Evolutionary conservation across 2,329 filamentous ascomycete genomes (phyloP), one percentile per base, ranked within the genome.

Genomic region (Didymella sp.): DNA sequence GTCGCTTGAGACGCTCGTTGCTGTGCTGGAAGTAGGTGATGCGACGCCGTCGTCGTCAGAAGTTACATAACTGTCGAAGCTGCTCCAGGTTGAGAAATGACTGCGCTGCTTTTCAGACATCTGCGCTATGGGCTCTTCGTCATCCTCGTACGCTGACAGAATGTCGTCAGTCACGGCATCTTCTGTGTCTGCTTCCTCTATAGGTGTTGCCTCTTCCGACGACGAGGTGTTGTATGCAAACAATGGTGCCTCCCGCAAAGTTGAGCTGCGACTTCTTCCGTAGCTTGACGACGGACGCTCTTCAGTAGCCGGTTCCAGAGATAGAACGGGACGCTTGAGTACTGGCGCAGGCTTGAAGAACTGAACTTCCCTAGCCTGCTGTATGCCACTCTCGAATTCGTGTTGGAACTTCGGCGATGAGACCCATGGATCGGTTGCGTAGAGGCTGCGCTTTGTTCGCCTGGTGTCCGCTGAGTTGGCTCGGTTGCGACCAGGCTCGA

Each of bases 1-100:
- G 8, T 70, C 69, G 43, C 72, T 70, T 25, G 64, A 70, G n/a
- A 64, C 64, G 57, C 69, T 75, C 7, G 72, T 71, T 7, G 70
- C 47, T 7, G 69, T 72, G 58, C 71, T 73, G 51, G 73, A 73
- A 6, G 70, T 71, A 2, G 73, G 72, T 8, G 73, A 76, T 31
- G 68, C 44, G 7, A 67, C 47, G 1, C 54, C 60, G 8, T 70
- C 68, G 15, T 69, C 69, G n/a, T 75, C 70, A 9, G 64, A 68
- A 8, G 58, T 63, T 1, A 61, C 61, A 12, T 58, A 66, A 51
- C 63, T 72, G 55, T 63, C 69, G 24, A 60, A 58, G 46, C 63
- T 61, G 58, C 69, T 74, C 71, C 71, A 75, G 1, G 64, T 68
- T 2, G 72, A 75, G 60, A 74, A 74, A 50, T 74, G 71, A 22